A percentile compares a stretch with the other conserved stretches of the same genome.
phyloP scores from a whole-genome alignment of 371 early-diverging fungal genomes.

The Lichtheimia ornata region DNA sequence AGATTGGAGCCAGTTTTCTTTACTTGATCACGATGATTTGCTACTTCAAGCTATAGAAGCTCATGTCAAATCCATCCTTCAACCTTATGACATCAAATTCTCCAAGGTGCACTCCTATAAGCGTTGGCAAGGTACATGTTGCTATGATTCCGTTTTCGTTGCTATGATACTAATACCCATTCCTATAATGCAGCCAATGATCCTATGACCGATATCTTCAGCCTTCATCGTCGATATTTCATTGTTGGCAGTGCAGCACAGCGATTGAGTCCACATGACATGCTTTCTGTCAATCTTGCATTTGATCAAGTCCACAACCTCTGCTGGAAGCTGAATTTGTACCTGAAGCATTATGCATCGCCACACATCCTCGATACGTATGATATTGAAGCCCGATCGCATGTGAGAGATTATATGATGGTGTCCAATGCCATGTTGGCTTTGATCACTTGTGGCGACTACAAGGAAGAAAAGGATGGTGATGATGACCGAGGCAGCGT shows the following conservation, averaged over 20 bases:
- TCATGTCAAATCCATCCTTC: conserved; percentile 27
- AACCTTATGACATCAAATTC: conserved; percentile 37
- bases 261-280: conserved; percentile 23
- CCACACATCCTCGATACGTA: conserved; percentile 30
- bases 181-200: conserved; percentile 3
- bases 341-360: conserved; percentile 23
- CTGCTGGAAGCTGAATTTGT: conserved; percentile 40
- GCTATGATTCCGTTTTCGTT: background rate
- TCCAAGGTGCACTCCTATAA: conserved; percentile 22
- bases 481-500: background rate
- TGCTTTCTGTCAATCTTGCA: conserved; percentile 28
- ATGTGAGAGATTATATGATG: conserved; percentile 17
- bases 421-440: conserved; percentile 12
- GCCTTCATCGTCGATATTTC: conserved; percentile 29
- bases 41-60: conserved; percentile 23
- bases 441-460: conserved; percentile 1
- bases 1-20: conserved; percentile 31
- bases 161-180: background rate
- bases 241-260: conserved; percentile 43
- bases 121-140: conserved; percentile 30
- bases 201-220: conserved; percentile 16
- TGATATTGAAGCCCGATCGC: conserved; percentile 20
- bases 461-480: background rate
- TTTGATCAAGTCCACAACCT: conserved; percentile 38
- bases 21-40: conserved; percentile 25